Conservation (phyloP, 768 basidiomycete genomes). For the Suillus clintonianus region DNA sequence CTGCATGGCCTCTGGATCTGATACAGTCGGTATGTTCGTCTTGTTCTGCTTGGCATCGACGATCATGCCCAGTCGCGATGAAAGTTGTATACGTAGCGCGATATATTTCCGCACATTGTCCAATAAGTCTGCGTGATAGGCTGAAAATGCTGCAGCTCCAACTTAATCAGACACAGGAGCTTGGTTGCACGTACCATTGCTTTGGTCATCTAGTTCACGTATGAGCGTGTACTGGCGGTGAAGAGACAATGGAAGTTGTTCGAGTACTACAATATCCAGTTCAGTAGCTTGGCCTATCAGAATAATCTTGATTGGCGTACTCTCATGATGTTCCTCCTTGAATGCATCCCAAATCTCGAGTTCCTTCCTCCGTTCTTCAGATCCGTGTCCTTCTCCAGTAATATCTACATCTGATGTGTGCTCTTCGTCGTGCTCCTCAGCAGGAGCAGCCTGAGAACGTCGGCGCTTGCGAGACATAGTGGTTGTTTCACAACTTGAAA, state of each 20-base stretch:
- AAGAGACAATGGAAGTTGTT: constrained; percentile 75
- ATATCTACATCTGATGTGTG: constrained; percentile 3
- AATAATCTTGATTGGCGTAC: constrained; percentile 35
- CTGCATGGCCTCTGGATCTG: constrained; percentile 3
- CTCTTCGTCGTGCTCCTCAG: constrained; percentile 18
- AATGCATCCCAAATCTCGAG: constrained; percentile 72
- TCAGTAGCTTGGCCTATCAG: background rate
- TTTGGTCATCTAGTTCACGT: constrained; percentile 71
- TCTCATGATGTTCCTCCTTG: constrained; percentile 80
- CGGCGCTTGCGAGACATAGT: constrained; percentile 45
- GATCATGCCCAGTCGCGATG: background rate
- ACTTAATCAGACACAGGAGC: constrained; percentile 5
- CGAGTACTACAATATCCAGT: constrained; percentile 52
- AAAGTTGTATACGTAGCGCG: constrained; percentile 31
- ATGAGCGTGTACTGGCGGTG: constrained; percentile 71
- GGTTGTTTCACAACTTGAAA: background rate
- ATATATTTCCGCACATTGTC: constrained; percentile 52
- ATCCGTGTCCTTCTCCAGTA: constrained; percentile 13
- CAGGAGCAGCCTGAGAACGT: constrained; percentile 42
- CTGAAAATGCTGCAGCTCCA: constrained; percentile 26
- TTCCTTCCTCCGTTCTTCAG: constrained; percentile 48
- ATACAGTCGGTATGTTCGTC: background rate
- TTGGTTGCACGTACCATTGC: constrained; percentile 43
- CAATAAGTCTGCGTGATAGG: constrained; percentile 41
- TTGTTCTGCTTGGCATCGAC: background rate